Conservation (phyloP, 345 rosid species). For the Dipteronia sinensis region DNA sequence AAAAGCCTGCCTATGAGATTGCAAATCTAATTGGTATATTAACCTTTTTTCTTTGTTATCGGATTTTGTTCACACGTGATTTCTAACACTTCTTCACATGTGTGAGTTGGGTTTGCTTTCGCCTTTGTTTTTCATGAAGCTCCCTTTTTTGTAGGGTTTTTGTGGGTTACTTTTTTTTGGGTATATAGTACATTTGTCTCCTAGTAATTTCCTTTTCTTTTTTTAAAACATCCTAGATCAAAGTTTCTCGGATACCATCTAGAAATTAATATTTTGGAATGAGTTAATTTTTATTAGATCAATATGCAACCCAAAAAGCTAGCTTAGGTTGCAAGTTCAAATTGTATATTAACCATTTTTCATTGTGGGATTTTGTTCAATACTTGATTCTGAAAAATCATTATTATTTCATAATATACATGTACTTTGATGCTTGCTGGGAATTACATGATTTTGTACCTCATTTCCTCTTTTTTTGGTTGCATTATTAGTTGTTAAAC, state of each 20-base stretch:
- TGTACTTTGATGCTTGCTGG: not conserved
- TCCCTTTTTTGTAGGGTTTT: not conserved
- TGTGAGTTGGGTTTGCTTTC: not conserved
- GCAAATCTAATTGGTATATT: not conserved
- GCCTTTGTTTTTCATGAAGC: not conserved
- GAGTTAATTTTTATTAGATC: too few species aligned
- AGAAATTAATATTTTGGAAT: too few species aligned
- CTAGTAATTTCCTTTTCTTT: not conserved
- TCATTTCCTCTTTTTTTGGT: not conserved
- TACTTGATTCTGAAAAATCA: not conserved
- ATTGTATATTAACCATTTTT: not conserved
- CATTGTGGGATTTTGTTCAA: not conserved
- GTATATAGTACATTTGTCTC: not conserved
- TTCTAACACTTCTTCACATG: not conserved
- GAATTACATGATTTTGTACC: constrained; percentile 3
- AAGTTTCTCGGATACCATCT: not conserved
- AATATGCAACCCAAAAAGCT: too few species aligned
- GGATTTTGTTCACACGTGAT: not conserved
- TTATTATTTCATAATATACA: not conserved
- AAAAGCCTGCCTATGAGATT: not conserved
- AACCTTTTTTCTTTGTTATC: not conserved
- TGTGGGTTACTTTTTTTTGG: not conserved
- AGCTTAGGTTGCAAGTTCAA: not conserved
- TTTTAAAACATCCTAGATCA: not conserved
- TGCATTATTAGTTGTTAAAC: constrained; percentile 4